Evolutionary conservation across 495 filamentous ascomycete genomes (phyloP).

Genomic region (Aspergillus sparsus): DNA sequence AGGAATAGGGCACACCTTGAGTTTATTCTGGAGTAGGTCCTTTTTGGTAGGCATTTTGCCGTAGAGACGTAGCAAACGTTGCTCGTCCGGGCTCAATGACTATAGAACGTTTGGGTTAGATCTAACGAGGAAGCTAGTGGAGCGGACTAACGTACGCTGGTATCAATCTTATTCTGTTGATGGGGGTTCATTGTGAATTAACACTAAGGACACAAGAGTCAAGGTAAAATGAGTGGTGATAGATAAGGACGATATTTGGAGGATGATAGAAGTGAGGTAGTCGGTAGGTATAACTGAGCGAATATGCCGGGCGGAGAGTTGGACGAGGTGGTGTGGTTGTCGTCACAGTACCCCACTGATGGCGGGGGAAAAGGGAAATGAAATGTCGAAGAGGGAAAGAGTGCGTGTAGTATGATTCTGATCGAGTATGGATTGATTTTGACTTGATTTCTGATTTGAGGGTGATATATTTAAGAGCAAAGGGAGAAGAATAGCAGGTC

Average conservation of each 20-base stretch:
- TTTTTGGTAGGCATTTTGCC: constrained; percentile 95
- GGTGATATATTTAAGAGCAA: not conserved
- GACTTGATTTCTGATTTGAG: not conserved
- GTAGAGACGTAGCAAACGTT: constrained; percentile 92
- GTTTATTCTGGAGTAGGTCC: constrained; percentile 95
- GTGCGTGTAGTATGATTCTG: not conserved
- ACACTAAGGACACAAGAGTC: constrained; percentile 14
- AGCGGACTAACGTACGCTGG: constrained; percentile 67
- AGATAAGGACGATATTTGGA: constrained; percentile 1
- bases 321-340: constrained; percentile 24
- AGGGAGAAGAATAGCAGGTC: not conserved
- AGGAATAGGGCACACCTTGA: constrained; percentile 57
- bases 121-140: constrained; percentile 15
- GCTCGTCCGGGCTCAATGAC: constrained; percentile 88
- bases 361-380: constrained; percentile 11
- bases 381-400: constrained; percentile 6
- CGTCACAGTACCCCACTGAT: constrained; percentile 30
- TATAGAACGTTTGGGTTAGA: constrained; percentile 40
- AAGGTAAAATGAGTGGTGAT: constrained; percentile 1
- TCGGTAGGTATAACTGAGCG: constrained; percentile 8
- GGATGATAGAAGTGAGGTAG: constrained; percentile 1
- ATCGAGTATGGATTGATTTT: not conserved
- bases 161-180: constrained; percentile 95
- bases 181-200: constrained; percentile 80
- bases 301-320: constrained; percentile 21